These are phyloP conservation scores for Crataegus laevigata DNA, from an alignment of 306 rosid genomes.

Conservation along the genomic window DNA sequence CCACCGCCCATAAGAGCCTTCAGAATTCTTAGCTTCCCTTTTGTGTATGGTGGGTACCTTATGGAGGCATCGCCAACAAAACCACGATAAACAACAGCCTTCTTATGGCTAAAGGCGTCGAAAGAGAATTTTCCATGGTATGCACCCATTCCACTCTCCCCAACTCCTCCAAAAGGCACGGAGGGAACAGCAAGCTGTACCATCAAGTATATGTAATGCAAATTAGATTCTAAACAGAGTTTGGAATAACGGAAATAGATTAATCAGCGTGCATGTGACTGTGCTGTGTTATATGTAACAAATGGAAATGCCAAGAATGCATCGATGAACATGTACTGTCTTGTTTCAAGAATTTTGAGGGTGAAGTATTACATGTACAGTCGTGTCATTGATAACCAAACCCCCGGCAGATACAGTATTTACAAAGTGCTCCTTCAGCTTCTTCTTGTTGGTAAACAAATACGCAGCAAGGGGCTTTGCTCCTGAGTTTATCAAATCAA, in stretches of 20 bases:
- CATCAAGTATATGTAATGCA: background rate
- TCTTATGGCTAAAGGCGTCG: constrained; percentile 91
- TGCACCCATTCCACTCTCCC: constrained; percentile 93
- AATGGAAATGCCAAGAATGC: background rate
- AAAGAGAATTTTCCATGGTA: constrained; percentile 96
- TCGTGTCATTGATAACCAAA: constrained; percentile 76
- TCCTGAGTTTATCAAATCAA: constrained; percentile 65
- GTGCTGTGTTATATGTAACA: background rate
- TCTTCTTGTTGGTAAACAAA: constrained; percentile 65
- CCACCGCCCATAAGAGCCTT: constrained; percentile 78
- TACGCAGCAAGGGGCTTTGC: constrained; percentile 99
- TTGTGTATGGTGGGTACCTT: constrained; percentile 88
- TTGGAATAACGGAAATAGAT: background rate
- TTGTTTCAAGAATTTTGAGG: constrained; percentile 1
- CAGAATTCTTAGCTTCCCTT: constrained; percentile 52
- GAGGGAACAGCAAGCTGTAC: constrained; percentile 67
- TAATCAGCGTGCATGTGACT: background rate
- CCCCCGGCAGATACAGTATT: constrained; percentile 74
- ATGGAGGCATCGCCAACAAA: constrained; percentile 63
- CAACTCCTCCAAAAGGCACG: constrained; percentile 97
- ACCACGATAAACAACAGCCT: constrained; percentile 80
- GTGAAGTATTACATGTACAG: constrained; percentile 51
- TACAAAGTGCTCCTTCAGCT: constrained; percentile 73
- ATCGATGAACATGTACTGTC: background rate
- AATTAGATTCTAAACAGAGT: background rate